phyloP scores from a whole-genome alignment of 495 filamentous ascomycete genomes.

The Aspergillus taichungensis region DNA sequence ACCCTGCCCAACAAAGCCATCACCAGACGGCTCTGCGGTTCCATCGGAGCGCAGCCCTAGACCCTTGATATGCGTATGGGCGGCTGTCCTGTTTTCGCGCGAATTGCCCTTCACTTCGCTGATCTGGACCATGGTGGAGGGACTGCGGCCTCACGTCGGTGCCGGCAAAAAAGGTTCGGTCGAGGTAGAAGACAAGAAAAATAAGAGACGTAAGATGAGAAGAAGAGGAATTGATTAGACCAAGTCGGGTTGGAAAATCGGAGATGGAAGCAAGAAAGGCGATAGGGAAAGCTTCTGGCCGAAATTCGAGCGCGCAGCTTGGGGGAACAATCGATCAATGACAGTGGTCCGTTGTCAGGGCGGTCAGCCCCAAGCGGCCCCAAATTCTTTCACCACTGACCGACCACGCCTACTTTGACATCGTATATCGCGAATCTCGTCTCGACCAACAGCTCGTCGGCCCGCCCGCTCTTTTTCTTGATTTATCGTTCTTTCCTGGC shows the following conservation, averaged over 20 bases:
- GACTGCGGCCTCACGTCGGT: constrained; percentile 18
- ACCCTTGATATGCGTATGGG: constrained; percentile 95
- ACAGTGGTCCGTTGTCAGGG: constrained; percentile 23
- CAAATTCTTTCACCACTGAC: constrained; percentile 29
- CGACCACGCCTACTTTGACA: not conserved
- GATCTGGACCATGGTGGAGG: constrained; percentile 73
- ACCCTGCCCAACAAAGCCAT: constrained; percentile 83
- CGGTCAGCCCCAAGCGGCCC: constrained; percentile 25
- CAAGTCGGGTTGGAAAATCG: not conserved
- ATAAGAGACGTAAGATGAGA: not conserved
- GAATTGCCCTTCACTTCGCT: constrained; percentile 92
- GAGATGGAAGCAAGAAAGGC: constrained; percentile 3
- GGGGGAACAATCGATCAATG: constrained; percentile 23
- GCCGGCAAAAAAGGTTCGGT: constrained; percentile 1
- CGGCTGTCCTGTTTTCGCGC: constrained; percentile 90
- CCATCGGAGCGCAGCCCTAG: constrained; percentile 79
- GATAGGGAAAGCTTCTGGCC: constrained; percentile 18
- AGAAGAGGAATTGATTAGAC: not conserved
- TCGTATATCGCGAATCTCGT: not conserved
- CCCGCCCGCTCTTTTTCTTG: not conserved
- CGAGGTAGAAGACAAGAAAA: not conserved
- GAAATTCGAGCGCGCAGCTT: constrained; percentile 29
- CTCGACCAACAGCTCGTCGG: not conserved
- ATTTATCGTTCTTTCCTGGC: constrained; percentile 2
- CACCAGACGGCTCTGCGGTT: constrained; percentile 62